Base-by-base conservation (phyloP, 148 eudicot species). In the Simmondsia chinensis region DNA sequence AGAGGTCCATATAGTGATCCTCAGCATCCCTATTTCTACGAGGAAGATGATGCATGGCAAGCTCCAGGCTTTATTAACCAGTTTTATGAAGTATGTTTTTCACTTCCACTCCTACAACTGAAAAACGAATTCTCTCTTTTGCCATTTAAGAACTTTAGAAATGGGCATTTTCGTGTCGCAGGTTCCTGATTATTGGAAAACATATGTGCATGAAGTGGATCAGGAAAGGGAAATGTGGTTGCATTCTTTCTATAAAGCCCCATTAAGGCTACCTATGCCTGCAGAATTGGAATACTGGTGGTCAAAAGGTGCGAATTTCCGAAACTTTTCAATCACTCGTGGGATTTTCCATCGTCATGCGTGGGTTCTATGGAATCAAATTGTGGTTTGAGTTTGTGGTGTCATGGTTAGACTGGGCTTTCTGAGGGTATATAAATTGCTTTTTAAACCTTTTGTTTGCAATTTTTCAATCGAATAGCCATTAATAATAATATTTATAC, bases 101-200 rank as follows among this genome's bases (percentile, higher is more conserved):
- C 33, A 11, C 28, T 44, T 60, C n/a, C 18, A 28, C 26, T 43
- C 23, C 20, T 14, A 33, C 23, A 18, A 7, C 20, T 20, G 4
- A 6, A 22, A 4, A 9, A 4, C 3, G 5, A 14, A 38, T 14
- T 16, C 33, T n/a, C 23, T 23, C 35, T 39, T 16, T 3, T 14
- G 22, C 7, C 25, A 11, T 10, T 37, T n/a, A 15, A 5, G n/a
- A 28, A 35, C 15, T 5, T 54, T 56, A 8, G 13, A 27, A 43
- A 39, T 5, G 26, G 21, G 20, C 13, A 27, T 48, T 17, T 58
- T 28, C 20, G 6, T 46, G 33, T 24, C 46, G 27, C 88, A 87
- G 96, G 96, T 87, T 58, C 96, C 94, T 22, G 94, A 87, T 68
- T 82, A 76, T 42, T 87, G 96, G 96, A 87, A 87, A 72, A 73